Conservation (phyloP, 495 filamentous ascomycete species). For the Glarea lozoyensis region DNA sequence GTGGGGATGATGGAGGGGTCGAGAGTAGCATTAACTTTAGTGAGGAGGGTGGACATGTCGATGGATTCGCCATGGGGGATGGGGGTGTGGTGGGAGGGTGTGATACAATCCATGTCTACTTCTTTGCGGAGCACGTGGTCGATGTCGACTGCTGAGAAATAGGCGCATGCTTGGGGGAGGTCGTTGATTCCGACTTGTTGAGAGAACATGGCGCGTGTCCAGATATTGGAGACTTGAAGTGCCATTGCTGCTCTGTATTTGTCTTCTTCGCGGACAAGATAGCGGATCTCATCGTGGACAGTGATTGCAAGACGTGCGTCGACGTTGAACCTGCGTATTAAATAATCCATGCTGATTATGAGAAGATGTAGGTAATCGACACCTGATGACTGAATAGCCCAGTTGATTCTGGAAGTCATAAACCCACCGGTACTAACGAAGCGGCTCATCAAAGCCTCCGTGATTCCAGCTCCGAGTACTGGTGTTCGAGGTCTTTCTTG, state of each 20-base stretch:
- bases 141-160: conserved; percentile 91
- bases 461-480: conserved; percentile 93
- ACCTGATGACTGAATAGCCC: conserved; percentile 95
- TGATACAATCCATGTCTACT: conserved; percentile 94
- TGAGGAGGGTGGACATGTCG: conserved; percentile 66
- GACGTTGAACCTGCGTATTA: conserved; percentile 79
- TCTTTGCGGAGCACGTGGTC: conserved; percentile 92
- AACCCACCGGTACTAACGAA: conserved; percentile 86
- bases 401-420: conserved; percentile 95
- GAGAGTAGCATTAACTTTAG: conserved; percentile 52
- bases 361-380: conserved; percentile 97
- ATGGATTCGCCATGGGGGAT: conserved; percentile 83
- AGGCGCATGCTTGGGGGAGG: conserved; percentile 86
- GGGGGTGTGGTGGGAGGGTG: conserved; percentile 68
- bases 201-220: conserved; percentile 94
- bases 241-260: conserved; percentile 86
- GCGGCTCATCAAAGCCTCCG: conserved; percentile 81
- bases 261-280: conserved; percentile 77
- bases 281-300: conserved; percentile 96
- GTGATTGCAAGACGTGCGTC: conserved; percentile 81
- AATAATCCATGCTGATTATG: conserved; percentile 89
- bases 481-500: conserved; percentile 87
- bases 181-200: conserved; percentile 96
- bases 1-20: conserved; percentile 51
- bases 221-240: conserved; percentile 87